phyloP scores from a whole-genome alignment of 2,329 filamentous ascomycete species.

The Monosporascus sp. region DNA sequence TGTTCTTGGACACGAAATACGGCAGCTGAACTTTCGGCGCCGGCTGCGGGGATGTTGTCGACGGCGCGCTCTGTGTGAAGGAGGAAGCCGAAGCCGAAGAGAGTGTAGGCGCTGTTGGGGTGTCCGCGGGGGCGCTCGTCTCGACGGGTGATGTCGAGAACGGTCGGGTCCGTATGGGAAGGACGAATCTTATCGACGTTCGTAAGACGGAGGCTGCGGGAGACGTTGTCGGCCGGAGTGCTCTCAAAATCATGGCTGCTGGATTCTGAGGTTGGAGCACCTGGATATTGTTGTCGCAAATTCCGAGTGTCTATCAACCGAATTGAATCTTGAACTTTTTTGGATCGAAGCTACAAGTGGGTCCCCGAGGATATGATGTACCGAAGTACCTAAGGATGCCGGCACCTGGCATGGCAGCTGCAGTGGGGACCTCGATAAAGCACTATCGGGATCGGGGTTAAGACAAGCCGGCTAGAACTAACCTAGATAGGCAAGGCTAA shows the following conservation, averaged over 20 bases:
- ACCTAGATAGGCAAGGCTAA: too few species aligned
- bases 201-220: slow-evolving; percentile 6
- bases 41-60: slow-evolving; percentile 15
- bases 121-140: slow-evolving; percentile 1
- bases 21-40: slow-evolving; percentile 38
- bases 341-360: neutral
- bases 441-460: too few species aligned
- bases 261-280: neutral
- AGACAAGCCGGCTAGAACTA: too few species aligned
- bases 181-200: slow-evolving; percentile 2
- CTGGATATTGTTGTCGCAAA: neutral
- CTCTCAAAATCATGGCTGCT: slow-evolving; percentile 15
- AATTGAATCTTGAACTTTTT: neutral
- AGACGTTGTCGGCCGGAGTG: slow-evolving; percentile 16
- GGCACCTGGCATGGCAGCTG: too few species aligned
- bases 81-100: neutral
- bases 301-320: neutral
- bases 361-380: neutral
- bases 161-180: slow-evolving; percentile 13
- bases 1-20: slow-evolving; percentile 70
- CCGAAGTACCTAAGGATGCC: neutral
- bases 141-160: slow-evolving; percentile 9
- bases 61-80: neutral
- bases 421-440: too few species aligned
- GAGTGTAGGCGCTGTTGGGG: slow-evolving; percentile 1